These are phyloP conservation scores for Suillus subalutaceus DNA, from an alignment of 768 basidiomycete genomes.

Conservation along the genomic window DNA sequence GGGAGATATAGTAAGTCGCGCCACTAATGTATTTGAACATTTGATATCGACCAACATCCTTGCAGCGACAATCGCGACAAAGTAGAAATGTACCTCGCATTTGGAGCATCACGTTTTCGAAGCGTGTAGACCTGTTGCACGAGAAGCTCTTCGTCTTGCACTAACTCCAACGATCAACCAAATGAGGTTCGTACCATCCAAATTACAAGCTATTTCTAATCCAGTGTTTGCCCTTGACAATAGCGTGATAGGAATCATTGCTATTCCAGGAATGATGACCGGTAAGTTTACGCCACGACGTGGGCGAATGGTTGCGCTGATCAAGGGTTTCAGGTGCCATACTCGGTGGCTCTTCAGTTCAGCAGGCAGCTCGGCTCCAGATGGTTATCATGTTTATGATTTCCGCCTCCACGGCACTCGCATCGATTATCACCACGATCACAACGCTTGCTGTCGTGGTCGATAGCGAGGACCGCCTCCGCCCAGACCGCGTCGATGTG, in stretches of 20 bases:
- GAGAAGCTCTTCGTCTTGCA: constrained; percentile 78
- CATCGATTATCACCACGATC: constrained; percentile 65
- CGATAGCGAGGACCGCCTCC: constrained; percentile 67
- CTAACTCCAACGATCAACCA: constrained; percentile 82
- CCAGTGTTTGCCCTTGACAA: not conserved
- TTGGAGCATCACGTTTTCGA: constrained; percentile 84
- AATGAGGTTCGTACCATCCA: constrained; percentile 62
- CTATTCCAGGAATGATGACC: constrained; percentile 60
- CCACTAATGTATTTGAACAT: not conserved
- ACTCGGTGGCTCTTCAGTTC: constrained; percentile 80
- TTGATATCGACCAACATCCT: not conserved
- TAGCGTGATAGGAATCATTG: constrained; percentile 74
- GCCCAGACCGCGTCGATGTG: constrained; percentile 61
- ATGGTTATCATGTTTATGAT: constrained; percentile 98
- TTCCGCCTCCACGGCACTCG: constrained; percentile 72
- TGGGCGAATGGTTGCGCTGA: not conserved
- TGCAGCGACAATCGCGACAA: constrained; percentile 81
- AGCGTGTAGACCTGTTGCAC: constrained; percentile 78
- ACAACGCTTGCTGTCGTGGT: constrained; percentile 64
- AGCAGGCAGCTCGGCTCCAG: constrained; percentile 84
- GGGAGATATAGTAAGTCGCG: constrained; percentile 66
- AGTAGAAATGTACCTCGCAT: constrained; percentile 83
- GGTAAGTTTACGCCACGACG: not conserved
- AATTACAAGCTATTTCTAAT: not conserved
- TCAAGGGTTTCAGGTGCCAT: constrained; percentile 90